Evolutionary conservation across 2,329 filamentous ascomycete genomes (phyloP).

Genomic region (Stachybotrys elegans): DNA sequence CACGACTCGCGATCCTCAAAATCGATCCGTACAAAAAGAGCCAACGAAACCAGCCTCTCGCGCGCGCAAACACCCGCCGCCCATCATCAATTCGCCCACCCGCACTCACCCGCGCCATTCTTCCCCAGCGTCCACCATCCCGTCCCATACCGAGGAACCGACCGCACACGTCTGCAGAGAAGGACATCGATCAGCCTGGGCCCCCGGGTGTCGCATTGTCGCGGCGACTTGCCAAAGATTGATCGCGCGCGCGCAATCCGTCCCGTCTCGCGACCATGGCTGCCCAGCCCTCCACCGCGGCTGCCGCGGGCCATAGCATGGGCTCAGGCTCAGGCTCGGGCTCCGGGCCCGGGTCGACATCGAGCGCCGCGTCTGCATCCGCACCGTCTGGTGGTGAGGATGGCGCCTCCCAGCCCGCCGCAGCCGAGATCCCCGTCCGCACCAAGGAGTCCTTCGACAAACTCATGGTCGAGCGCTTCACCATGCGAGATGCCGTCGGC

Average conservation of each 20-base stretch:
- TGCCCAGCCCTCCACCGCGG: slow-evolving; percentile 33
- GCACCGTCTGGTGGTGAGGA: slow-evolving; percentile 21
- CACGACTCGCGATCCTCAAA: slow-evolving; percentile 13
- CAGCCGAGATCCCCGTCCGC: slow-evolving; percentile 35
- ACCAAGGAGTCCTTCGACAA: slow-evolving; percentile 52
- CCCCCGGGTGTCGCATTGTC: slow-evolving; percentile 22
- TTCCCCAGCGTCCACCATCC: slow-evolving; percentile 5
- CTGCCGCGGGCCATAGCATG: slow-evolving; percentile 4
- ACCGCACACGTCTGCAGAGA: no score
- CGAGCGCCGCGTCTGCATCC: slow-evolving; percentile 21
- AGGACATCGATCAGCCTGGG: no score
- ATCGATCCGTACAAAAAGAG: no score
- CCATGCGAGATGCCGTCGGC: slow-evolving; percentile 49
- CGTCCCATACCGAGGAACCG: slow-evolving; percentile 15
- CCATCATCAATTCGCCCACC: not conserved
- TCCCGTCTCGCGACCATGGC: slow-evolving; percentile 35
- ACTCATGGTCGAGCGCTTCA: slow-evolving; percentile 49
- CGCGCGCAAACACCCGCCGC: slow-evolving; percentile 8
- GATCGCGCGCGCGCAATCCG: slow-evolving; percentile 18
- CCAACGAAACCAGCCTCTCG: no score
- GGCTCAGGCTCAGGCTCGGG: not conserved
- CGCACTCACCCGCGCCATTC: not conserved
- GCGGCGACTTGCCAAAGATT: slow-evolving; percentile 33
- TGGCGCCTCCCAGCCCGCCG: slow-evolving; percentile 12
- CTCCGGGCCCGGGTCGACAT: slow-evolving; percentile 13